These are phyloP conservation scores for Pseudotsuga menziesii DNA, from an alignment of 75 land plant genomes.

Conservation along the genomic window DNA sequence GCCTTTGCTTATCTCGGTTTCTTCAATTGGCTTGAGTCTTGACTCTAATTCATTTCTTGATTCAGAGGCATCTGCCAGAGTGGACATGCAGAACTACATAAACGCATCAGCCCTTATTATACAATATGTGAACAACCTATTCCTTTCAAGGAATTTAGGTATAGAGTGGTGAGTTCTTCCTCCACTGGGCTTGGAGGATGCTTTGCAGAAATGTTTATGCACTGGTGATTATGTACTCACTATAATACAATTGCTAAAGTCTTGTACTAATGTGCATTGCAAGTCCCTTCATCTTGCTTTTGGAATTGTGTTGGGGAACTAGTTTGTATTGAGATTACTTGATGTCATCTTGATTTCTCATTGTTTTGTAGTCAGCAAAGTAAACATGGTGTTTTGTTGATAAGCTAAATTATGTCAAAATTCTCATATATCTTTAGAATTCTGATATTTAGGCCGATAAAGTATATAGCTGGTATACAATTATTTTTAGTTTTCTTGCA, in stretches of 20 bases:
- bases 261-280: background rate
- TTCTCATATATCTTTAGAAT: background rate
- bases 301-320: too few relatives aligned
- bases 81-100: slow-evolving; percentile 49
- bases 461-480: background rate
- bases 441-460: background rate
- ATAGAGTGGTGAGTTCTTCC: too few relatives aligned
- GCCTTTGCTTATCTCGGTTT: background rate
- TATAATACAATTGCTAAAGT: background rate
- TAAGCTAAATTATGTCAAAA: background rate
- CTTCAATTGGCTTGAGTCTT: background rate
- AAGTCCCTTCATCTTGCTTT: too few relatives aligned
- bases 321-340: too few relatives aligned
- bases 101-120: slow-evolving; percentile 39
- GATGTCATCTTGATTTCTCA: too few relatives aligned
- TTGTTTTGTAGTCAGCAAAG: too few relatives aligned
- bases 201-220: background rate
- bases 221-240: background rate
- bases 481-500: background rate
- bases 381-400: background rate
- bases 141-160: slow-evolving; percentile 47
- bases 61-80: slow-evolving; percentile 55
- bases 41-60: background rate
- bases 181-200: too few relatives aligned
- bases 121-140: slow-evolving; percentile 44